Evolutionary conservation across 768 basidiomycete species (phyloP), one percentile per base, ranked within the genome.

Genomic region (Daedaleopsis nitida): DNA sequence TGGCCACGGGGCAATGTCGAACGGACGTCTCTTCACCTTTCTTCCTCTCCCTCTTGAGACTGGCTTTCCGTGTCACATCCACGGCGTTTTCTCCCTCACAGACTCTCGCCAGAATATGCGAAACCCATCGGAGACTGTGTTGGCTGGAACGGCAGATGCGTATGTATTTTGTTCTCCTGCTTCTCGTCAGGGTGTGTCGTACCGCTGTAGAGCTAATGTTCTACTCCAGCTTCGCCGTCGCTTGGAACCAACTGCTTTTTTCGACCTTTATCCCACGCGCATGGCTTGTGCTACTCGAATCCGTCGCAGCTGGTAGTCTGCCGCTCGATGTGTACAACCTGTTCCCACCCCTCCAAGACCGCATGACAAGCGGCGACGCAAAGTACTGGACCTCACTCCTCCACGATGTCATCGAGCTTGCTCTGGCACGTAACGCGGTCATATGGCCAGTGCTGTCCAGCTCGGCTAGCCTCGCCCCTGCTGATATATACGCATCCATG

Each of bases 191-290:
- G 7, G 27, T 7, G 7, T 32, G 4, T 32, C 27, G 27, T 32
- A 32, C 4, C 3, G 27, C 48, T 23, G 19, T 50, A n/a, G 14
- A 24, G 23, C 23, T n/a, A 9, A 12, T 55, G 21, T 47, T n/a
- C 13, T 48, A 21, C 44, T 53, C 27, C 57, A 84, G 83, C 34
- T 68, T 80, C 7, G 68, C 80, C 9, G 72, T 81, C 1, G 75
- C 76, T 64, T 84, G 83, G 83, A 84, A 84, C 59, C 68, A 65
- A 14, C 65, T 80, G 8, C 65, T 84, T 0, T 83, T 83, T 57
- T 69, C 78, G 9, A 63, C 67, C 2, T 80, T 78, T 58, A 76
- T 83, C n/a, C 82, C 83, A 0, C 63, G 68, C 16, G 75, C 78
- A 3, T 83, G 81, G 82, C 69, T 69, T 13, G 56, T 52, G 1